These are phyloP conservation scores for Papiliotrema fonsecae DNA, from an alignment of 1,284 basidiomycete genomes.

Conservation along the genomic window DNA sequence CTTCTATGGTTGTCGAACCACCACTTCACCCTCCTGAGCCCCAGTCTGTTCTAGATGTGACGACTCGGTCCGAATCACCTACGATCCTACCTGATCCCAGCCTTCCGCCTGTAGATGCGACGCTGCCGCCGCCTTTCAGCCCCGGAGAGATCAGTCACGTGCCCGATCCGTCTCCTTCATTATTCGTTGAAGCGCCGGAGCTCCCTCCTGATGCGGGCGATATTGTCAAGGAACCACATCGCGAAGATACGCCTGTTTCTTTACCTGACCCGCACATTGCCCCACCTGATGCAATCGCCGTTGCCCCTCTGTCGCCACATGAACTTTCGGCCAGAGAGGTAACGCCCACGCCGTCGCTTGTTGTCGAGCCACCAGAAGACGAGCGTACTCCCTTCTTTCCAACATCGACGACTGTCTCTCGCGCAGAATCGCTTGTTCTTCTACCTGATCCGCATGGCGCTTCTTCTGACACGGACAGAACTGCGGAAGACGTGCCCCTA, in stretches of 20 bases:
- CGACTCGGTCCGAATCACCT: not conserved
- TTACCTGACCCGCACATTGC: constrained; percentile 1
- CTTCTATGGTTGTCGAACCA: constrained; percentile 4
- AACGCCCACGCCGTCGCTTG: constrained; percentile 2
- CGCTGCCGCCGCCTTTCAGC: constrained; percentile 9
- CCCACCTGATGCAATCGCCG: not conserved
- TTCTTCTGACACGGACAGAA: not conserved
- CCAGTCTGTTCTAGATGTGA: not conserved
- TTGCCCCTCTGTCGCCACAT: not conserved
- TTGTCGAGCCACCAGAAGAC: constrained; percentile 3
- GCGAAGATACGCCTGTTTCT: constrained; percentile 1
- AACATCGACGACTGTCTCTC: not conserved
- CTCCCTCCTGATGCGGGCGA: not conserved
- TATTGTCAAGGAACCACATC: not conserved
- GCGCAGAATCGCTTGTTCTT: not conserved
- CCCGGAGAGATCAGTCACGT: constrained; percentile 1
- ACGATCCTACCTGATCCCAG: constrained; percentile 13
- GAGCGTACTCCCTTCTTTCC: not conserved
- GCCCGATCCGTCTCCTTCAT: constrained; percentile 6
- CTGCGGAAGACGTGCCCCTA: not conserved
- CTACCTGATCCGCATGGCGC: constrained; percentile 4
- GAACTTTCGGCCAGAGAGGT: not conserved
- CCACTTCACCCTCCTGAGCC: not conserved
- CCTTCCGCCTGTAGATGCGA: constrained; percentile 10
- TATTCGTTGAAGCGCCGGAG: constrained; percentile 1